phyloP scores from a whole-genome alignment of 1,139 yeast genomes.

The Zygotorulaspora mrakii region DNA sequence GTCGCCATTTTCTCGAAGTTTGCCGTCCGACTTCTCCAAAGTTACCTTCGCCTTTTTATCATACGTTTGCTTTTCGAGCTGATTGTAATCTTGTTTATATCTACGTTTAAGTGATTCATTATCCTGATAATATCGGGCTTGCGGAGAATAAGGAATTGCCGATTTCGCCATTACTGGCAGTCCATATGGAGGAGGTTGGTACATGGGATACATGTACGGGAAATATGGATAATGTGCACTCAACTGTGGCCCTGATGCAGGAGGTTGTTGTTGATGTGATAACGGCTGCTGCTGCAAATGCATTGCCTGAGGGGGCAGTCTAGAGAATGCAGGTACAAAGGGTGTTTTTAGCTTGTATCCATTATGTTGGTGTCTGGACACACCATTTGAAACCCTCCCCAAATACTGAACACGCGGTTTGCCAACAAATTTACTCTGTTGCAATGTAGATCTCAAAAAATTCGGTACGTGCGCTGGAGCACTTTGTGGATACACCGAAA shows the following conservation, averaged over 20 bases:
- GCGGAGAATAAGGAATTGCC: constrained; percentile 16
- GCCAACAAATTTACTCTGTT: constrained; percentile 6
- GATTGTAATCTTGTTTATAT: constrained; percentile 4
- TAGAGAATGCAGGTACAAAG: constrained; percentile 10
- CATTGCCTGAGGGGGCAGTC: constrained; percentile 7
- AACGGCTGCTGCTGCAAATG: too few relatives aligned
- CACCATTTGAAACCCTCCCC: constrained; percentile 10
- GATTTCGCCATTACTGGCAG: constrained; percentile 14
- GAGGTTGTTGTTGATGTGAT: too few relatives aligned
- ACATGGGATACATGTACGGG: constrained; percentile 14
- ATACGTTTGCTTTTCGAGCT: constrained; percentile 7
- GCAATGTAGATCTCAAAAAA: constrained; percentile 9
- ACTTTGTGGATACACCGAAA: constrained; percentile 7
- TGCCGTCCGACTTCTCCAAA: neutral
- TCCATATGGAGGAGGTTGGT: constrained; percentile 10
- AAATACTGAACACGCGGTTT: constrained; percentile 16
- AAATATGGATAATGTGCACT: constrained; percentile 9
- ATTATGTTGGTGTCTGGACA: constrained; percentile 8
- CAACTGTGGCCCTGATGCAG: too few relatives aligned
- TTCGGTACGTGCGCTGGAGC: constrained; percentile 17
- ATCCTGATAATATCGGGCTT: constrained; percentile 14
- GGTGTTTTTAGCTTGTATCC: constrained; percentile 17
- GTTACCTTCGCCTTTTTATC: constrained; percentile 2
- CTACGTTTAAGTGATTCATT: constrained; percentile 7
- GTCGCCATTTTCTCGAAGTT: constrained; percentile 3